A percentile compares a stretch with the other conserved stretches of the same genome.
Evolutionary conservation across 371 early-diverging fungal species (phyloP).

Genomic region (Capniomyces stellatus): DNA sequence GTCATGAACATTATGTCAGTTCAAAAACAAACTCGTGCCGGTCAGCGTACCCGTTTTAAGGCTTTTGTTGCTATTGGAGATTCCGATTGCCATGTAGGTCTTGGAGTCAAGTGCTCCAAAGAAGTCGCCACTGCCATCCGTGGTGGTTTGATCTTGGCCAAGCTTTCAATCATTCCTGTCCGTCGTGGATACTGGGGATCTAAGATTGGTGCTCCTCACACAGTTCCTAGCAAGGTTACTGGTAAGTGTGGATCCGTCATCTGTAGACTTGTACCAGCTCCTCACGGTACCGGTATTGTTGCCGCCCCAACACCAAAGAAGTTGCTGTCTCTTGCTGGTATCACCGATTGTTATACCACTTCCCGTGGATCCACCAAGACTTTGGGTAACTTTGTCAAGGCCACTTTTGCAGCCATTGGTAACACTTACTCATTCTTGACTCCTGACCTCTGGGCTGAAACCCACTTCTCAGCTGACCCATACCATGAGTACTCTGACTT

Average conservation of each 20-base stretch:
- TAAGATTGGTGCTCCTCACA: conserved; percentile 94
- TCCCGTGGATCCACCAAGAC: conserved; percentile 83
- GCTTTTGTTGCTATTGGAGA: conserved; percentile 99
- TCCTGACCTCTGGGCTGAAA: conserved; percentile 93
- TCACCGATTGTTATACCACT: conserved; percentile 96
- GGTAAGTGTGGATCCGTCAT: conserved; percentile 98
- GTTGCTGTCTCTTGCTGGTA: conserved; percentile 96
- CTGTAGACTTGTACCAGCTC: conserved; percentile 92
- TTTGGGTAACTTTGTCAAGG: conserved; percentile 98
- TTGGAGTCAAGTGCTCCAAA: conserved; percentile 99
- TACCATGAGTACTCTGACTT: conserved; percentile 88
- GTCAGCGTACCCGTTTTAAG: conserved; percentile 99
- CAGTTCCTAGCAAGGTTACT: conserved; percentile 96
- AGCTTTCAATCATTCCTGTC: conserved; percentile 95
- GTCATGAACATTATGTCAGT: conserved; percentile 99
- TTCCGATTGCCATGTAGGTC: conserved; percentile 94
- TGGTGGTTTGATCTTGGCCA: conserved; percentile 97
- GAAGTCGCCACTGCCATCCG: conserved; percentile 98
- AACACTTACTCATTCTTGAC: conserved; percentile 96
- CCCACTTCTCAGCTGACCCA: conserved; percentile 69
- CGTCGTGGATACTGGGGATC: conserved; percentile 99
- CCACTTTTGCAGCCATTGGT: conserved; percentile 95
- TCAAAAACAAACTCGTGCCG: conserved; percentile 99
- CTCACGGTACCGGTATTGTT: conserved; percentile 98
- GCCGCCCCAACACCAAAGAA: conserved; percentile 96